Conservation (phyloP, 805 yeast species). For the Zygoascus biomembranicola region DNA sequence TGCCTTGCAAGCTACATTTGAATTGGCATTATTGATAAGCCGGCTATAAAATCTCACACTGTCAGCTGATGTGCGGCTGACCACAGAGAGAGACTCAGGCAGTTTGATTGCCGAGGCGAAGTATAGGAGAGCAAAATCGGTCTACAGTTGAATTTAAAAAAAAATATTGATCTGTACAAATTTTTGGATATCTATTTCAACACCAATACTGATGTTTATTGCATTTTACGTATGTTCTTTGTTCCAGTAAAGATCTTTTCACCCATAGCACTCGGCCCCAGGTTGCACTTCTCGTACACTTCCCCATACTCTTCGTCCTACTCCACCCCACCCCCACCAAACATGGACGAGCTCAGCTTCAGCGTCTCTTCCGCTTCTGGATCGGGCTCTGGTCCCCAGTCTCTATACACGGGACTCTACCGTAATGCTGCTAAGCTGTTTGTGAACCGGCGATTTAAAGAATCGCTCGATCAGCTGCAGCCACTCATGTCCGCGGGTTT, state of each 20-base stretch:
- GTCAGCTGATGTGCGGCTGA: background rate
- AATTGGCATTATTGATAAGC: background rate
- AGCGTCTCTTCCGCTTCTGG: background rate
- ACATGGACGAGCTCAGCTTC: background rate
- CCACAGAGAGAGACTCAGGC: background rate
- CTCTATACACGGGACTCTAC: slow-evolving; percentile 1
- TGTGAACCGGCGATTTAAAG: slow-evolving; percentile 11
- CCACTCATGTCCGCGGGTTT: slow-evolving; percentile 5
- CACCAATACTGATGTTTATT: too few relatives aligned
- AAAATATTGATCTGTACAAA: too few relatives aligned
- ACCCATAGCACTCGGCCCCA: too few relatives aligned
- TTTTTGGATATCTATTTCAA: too few relatives aligned
- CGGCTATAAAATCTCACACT: background rate
- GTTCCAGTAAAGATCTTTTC: too few relatives aligned
- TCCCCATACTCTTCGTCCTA: background rate
- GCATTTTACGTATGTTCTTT: too few relatives aligned
- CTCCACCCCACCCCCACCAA: background rate
- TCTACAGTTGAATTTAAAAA: too few relatives aligned
- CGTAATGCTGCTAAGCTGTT: slow-evolving; percentile 14
- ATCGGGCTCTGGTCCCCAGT: background rate
- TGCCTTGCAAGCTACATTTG: background rate
- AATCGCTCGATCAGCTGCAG: slow-evolving; percentile 6
- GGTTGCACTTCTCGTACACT: background rate
- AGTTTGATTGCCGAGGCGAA: too few relatives aligned
- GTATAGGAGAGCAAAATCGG: too few relatives aligned